Base-by-base conservation (phyloP, 2,329 filamentous ascomycete genomes). In the Dryadomyces sulphureus region DNA sequence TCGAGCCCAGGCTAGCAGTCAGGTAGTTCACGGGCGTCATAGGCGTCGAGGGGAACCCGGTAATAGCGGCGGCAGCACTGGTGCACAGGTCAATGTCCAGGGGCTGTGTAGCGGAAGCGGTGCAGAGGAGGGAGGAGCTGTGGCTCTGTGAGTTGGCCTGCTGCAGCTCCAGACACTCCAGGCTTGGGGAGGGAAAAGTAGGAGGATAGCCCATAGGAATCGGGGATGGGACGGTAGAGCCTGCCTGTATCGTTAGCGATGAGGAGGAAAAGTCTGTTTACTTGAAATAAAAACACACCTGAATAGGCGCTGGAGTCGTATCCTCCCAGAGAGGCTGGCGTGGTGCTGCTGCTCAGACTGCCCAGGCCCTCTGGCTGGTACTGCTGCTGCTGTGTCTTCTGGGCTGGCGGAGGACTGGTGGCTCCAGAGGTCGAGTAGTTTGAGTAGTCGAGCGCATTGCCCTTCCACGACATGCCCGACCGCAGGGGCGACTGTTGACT, bases 381-480 rank as follows among this genome's bases (percentile, higher is more conserved):
- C 2, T 25, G 30, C 32, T 72, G 69, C 24, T 45, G 38, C 32
- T 42, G 17, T n/a, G n/a, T n/a, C n/a, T n/a, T n/a, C n/a, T n/a
- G n/a, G n/a, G n/a, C n/a, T n/a, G n/a, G n/a, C n/a, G n/a, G n/a
- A n/a, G n/a, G n/a, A n/a, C n/a, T n/a, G n/a, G n/a, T n/a, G n/a
- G n/a, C n/a, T n/a, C n/a, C n/a, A n/a, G n/a, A n/a, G n/a, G n/a
- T n/a, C n/a, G n/a, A 65, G 54, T 75, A 77, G 11, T 64, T 66
- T 11, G 64, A 66, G 55, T 77, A 79, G 54, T 77, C 73, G 47
- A 79, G 68, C 1, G 70, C 63, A 50, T 75, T 72, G 14, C 72
- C 71, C 57, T 78, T 79, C 76, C 76, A 80, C 12, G 74, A 72
- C 71, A 79, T 75, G 55, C 70, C 75, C 9, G 75, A 67, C 32